These are phyloP conservation scores for Suillus occidentalis DNA, from an alignment of 768 basidiomycete species.

Conservation along the genomic window DNA sequence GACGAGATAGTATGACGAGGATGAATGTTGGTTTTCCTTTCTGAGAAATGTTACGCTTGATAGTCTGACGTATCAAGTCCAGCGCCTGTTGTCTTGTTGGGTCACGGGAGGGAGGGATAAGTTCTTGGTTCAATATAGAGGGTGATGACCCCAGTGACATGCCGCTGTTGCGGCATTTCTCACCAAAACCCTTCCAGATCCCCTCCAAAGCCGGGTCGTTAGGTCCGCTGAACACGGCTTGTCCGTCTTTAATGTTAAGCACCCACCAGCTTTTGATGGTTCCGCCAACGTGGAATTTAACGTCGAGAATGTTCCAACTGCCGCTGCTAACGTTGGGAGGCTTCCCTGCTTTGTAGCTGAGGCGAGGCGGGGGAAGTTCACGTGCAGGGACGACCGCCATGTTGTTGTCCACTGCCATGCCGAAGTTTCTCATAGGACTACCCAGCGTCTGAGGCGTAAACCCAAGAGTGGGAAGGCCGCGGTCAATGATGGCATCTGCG, in stretches of 20 bases:
- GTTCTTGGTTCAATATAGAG: slow-evolving; percentile 33
- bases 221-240: slow-evolving; percentile 37
- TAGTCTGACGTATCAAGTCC: slow-evolving; percentile 37
- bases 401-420: slow-evolving; percentile 49
- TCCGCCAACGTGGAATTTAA: slow-evolving; percentile 63
- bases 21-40: slow-evolving; percentile 56
- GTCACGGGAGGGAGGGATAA: slow-evolving; percentile 23
- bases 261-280: slow-evolving; percentile 62
- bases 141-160: slow-evolving; percentile 34
- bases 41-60: slow-evolving; percentile 34
- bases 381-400: slow-evolving; percentile 70
- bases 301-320: slow-evolving; percentile 75
- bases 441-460: slow-evolving; percentile 38
- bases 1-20: slow-evolving; percentile 65
- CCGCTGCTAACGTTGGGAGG: slow-evolving; percentile 51
- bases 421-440: slow-evolving; percentile 52
- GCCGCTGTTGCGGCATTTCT: slow-evolving; percentile 60
- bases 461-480: slow-evolving; percentile 61
- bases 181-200: slow-evolving; percentile 53
- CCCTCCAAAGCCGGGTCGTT: slow-evolving; percentile 37
- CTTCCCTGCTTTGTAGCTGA: slow-evolving; percentile 53
- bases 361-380: slow-evolving; percentile 55
- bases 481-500: slow-evolving; percentile 52
- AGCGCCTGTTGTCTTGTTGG: slow-evolving; percentile 41
- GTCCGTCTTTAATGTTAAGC: slow-evolving; percentile 58